Evolutionary conservation across 2,329 filamentous ascomycete genomes (phyloP).

Genomic region (Ambrosiella xylebori): DNA sequence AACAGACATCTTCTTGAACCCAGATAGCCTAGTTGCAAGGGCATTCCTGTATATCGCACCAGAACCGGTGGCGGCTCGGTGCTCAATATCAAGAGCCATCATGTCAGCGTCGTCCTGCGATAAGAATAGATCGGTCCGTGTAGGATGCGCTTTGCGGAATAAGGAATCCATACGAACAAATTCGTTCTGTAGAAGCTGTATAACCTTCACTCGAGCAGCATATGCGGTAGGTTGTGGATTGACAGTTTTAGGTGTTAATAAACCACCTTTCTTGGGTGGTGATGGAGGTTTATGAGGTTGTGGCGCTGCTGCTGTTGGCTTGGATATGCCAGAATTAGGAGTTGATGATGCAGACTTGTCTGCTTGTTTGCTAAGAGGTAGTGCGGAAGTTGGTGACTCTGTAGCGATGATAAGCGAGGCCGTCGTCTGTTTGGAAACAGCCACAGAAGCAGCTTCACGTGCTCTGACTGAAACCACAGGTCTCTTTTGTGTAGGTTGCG

Average conservation of each 20-base stretch:
- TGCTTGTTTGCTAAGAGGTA: neutral
- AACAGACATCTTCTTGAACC: conserved; percentile 56
- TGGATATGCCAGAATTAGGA: neutral
- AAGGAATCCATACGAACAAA: conserved; percentile 8
- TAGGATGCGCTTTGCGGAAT: conserved; percentile 5
- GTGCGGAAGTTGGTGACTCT: neutral
- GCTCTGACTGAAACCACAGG: neutral
- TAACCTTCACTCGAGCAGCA: conserved; percentile 8
- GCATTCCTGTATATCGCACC: conserved; percentile 62
- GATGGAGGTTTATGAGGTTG: neutral
- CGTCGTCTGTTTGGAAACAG: neutral
- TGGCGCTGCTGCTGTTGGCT: neutral
- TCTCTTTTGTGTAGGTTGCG: neutral
- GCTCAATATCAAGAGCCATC: conserved; percentile 59
- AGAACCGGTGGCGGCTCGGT: conserved; percentile 51
- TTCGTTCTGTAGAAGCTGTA: conserved; percentile 9
- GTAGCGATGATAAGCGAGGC: neutral
- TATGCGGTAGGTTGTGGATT: conserved; percentile 3
- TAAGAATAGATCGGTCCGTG: conserved; percentile 29
- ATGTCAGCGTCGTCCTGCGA: conserved; percentile 50
- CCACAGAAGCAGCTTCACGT: neutral
- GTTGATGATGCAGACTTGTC: neutral
- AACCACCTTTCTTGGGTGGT: neutral
- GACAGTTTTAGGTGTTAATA: conserved; percentile 5
- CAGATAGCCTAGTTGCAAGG: conserved; percentile 64